Evolutionary conservation across 305 asterid species (phyloP).

Genomic region (Lippia alba): DNA sequence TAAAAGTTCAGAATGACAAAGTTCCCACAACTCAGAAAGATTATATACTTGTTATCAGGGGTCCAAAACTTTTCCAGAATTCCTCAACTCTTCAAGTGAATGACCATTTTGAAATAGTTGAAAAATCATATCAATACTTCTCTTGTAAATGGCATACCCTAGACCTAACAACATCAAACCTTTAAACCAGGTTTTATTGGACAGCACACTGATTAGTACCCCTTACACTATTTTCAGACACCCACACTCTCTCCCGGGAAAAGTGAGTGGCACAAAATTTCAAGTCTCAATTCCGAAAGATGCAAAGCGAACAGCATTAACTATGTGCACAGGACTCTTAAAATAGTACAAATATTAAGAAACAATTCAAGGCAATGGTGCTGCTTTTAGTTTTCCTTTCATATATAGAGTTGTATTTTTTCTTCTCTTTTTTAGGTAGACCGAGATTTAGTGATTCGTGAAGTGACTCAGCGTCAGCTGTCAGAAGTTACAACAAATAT

Average conservation of each 20-base stretch:
- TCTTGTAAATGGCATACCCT: neutral
- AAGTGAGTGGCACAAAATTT: neutral
- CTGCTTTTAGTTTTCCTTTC: too few relatives aligned
- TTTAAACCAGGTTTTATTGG: neutral
- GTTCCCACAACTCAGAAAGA: neutral
- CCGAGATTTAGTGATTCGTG: too few relatives aligned
- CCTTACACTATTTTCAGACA: neutral
- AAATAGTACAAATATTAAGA: too few relatives aligned
- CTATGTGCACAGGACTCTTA: too few relatives aligned
- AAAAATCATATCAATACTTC: neutral
- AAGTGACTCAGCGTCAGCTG: neutral
- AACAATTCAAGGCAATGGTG: too few relatives aligned
- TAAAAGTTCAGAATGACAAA: neutral
- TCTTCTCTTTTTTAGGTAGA: too few relatives aligned
- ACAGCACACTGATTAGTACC: neutral
- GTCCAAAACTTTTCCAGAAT: neutral
- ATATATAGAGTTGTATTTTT: too few relatives aligned
- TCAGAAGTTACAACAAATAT: neutral
- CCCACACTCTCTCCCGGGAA: neutral
- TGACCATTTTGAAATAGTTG: neutral
- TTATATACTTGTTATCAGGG: neutral
- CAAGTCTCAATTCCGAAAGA: too few relatives aligned
- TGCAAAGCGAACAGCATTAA: too few relatives aligned
- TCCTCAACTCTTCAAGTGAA: too few relatives aligned
- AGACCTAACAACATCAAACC: too few relatives aligned